These are phyloP conservation scores for Pythium brachiatum DNA, from an alignment of 352 stramenopile genomes.

Conservation along the genomic window DNA sequence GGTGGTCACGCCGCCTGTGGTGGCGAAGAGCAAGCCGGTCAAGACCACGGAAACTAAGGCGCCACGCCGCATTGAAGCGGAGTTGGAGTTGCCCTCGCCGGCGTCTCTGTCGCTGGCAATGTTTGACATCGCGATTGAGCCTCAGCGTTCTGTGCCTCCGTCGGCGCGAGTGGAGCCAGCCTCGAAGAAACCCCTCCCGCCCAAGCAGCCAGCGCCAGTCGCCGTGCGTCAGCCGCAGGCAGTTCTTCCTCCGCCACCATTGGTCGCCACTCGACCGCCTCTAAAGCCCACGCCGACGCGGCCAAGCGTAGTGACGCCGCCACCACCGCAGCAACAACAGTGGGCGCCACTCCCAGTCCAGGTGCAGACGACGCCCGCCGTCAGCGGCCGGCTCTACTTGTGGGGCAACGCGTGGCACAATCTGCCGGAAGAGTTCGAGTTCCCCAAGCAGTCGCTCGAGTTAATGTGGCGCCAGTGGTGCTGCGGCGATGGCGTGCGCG, in stretches of 20 bases:
- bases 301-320: neutral
- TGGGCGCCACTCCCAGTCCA: neutral
- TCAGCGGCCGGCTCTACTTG: conserved; percentile 15
- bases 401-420: conserved; percentile 32
- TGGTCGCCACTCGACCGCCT: neutral
- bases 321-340: neutral
- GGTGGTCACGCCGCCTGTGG: neutral
- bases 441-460: conserved; percentile 24
- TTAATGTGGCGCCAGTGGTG: conserved; percentile 31
- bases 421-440: conserved; percentile 28
- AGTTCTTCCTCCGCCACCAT: neutral
- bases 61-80: neutral
- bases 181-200: neutral
- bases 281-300: neutral
- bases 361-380: neutral
- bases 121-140: neutral
- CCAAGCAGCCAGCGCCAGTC: neutral
- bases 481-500: conserved; percentile 13
- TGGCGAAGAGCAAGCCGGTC: neutral
- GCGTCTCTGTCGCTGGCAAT: conserved; percentile 9
- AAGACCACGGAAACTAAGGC: neutral
- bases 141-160: neutral
- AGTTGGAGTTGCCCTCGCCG: neutral
- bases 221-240: neutral
- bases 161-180: neutral